Evolutionary conservation across 1,284 basidiomycete species (phyloP).

Genomic region (Boletus semigastroideus): DNA sequence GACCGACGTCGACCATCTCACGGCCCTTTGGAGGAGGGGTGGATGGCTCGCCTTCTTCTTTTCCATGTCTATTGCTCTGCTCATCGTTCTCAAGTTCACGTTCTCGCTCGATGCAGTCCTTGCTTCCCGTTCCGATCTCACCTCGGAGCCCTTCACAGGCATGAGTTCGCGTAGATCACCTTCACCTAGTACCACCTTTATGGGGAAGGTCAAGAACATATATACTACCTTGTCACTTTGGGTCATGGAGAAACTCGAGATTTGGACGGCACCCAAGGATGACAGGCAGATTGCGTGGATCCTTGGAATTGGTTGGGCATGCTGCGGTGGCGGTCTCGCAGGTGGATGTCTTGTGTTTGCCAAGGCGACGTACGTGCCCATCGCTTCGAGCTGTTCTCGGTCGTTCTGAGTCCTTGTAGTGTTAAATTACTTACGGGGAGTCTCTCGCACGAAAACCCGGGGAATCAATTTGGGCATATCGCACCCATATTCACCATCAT

Average conservation of each 20-base stretch:
- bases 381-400: conserved; percentile 1
- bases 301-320: conserved; percentile 90
- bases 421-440: conserved; percentile 77
- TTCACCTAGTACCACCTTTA: conserved; percentile 26
- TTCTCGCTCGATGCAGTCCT: conserved; percentile 68
- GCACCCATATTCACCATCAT: conserved; percentile 84
- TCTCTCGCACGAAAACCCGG: conserved; percentile 72
- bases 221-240: conserved; percentile 53
- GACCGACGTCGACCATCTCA: conserved; percentile 71
- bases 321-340: conserved; percentile 84
- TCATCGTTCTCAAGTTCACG: conserved; percentile 63
- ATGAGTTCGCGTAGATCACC: conserved; percentile 35
- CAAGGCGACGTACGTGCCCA: conserved; percentile 70
- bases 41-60: conserved; percentile 91
- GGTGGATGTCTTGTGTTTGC: conserved; percentile 90
- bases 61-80: conserved; percentile 69
- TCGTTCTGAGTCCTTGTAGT: conserved; percentile 35
- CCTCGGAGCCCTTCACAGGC: conserved; percentile 52
- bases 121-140: conserved; percentile 62
- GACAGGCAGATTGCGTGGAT: conserved; percentile 86
- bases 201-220: conserved; percentile 32
- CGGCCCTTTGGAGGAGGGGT: conserved; percentile 76
- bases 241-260: conserved; percentile 65
- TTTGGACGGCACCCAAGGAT: conserved; percentile 74
- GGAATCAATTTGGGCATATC: conserved; percentile 83